Evolutionary conservation across 352 stramenopile species (phyloP).

Genomic region (Paralagenidium karlingii): DNA sequence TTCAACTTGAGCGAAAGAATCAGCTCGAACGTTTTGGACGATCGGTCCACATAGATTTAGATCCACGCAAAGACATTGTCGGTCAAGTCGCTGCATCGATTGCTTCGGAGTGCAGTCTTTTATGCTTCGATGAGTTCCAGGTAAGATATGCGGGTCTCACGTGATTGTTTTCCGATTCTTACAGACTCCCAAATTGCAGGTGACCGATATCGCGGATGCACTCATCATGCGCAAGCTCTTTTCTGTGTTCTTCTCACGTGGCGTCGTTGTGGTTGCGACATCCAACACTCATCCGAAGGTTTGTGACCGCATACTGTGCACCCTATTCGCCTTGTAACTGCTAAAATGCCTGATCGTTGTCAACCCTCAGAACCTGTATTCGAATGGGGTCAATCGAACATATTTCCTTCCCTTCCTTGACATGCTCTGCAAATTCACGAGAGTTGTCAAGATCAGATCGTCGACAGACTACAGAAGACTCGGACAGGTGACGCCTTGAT

Average conservation of each 20-base stretch:
- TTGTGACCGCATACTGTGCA: conserved; percentile 42
- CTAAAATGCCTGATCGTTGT: not conserved
- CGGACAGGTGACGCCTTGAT: too few species aligned
- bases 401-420: conserved; percentile 96
- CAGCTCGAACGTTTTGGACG: too few species aligned
- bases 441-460: conserved; percentile 75
- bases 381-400: conserved; percentile 91
- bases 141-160: too few species aligned
- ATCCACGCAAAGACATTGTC: conserved; percentile 67
- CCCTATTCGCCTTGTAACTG: conserved; percentile 45
- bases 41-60: too few species aligned
- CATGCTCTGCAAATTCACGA: conserved; percentile 68
- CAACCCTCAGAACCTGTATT: conserved; percentile 84
- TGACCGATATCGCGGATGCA: conserved; percentile 95
- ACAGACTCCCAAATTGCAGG: too few species aligned
- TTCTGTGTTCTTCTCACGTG: conserved; percentile 74
- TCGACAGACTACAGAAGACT: conserved; percentile 44
- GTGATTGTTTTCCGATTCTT: too few species aligned
- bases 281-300: conserved; percentile 95
- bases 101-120: conserved; percentile 72
- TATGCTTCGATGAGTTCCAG: conserved; percentile 99
- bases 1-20: conserved; percentile 89
- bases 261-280: conserved; percentile 94
- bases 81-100: conserved; percentile 81
- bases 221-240: conserved; percentile 93